phyloP scores from a whole-genome alignment of 75 land plant genomes.

The Picea sitchensis region DNA sequence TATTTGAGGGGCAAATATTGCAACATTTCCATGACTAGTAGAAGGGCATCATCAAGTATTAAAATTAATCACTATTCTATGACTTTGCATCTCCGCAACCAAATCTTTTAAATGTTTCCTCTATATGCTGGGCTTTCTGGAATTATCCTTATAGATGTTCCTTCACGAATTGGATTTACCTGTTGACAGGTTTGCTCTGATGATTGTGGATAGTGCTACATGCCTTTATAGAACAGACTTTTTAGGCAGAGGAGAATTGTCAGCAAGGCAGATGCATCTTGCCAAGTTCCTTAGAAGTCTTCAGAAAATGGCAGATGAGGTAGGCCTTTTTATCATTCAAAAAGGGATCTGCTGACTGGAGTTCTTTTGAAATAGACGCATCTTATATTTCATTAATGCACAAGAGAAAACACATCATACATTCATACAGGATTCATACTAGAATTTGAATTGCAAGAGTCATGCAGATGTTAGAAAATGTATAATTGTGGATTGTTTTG shows the following conservation, averaged over 20 bases:
- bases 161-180: too few relatives aligned
- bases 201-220: constrained; percentile 96
- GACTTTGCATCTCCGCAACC: background rate
- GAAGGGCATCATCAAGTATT: background rate
- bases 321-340: constrained; percentile 7
- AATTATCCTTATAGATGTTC: too few relatives aligned
- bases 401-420: too few relatives aligned
- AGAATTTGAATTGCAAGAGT: background rate
- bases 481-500: background rate
- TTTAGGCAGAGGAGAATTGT: constrained; percentile 88
- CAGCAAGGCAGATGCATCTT: constrained; percentile 98
- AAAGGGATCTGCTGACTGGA: background rate
- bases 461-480: background rate
- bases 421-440: too few relatives aligned
- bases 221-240: constrained; percentile 94
- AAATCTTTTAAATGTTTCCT: too few relatives aligned
- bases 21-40: background rate
- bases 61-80: background rate
- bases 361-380: too few relatives aligned
- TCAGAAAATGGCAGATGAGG: constrained; percentile 97
- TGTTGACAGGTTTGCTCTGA: constrained; percentile 77
- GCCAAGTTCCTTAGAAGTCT: constrained; percentile 89
- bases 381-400: too few relatives aligned
- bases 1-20: constrained; percentile 1
- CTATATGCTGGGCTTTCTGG: too few relatives aligned